Base-by-base conservation (phyloP, 2,329 filamentous ascomycete species). In the Chaetomium strumarium region DNA sequence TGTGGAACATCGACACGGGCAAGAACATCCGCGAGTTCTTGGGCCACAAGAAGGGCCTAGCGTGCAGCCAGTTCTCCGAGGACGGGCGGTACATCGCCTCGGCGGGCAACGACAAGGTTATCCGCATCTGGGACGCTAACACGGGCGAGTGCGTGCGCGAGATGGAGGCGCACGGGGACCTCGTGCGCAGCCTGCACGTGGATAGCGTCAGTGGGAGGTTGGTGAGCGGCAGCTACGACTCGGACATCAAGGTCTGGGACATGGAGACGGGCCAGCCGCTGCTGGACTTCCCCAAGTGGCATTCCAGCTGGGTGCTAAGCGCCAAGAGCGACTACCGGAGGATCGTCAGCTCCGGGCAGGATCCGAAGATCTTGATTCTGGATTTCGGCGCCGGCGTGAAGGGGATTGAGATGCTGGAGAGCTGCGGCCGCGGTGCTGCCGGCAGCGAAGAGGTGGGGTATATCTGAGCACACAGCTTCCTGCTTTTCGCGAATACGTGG, bases 321-420 rank as follows among this genome's bases (percentile, higher is more conserved):
- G 93, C 93, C 47, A 96, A 96, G 77, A 91, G 88, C 58, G 92
- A 99, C 67, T 97, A 97, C 69, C 80, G 92, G 54, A 83, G 93
- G 56, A 93, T 99, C 58, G 88, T 99, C 57, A 93, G 90, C 62
- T 95, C 92, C 0, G 93, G 91, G 46, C 93, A 99, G 70, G 91
- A 96, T 64, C 88, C 91, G 33, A 86, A 95, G 66, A 90, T 95
- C 47, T 73, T 97, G 53, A 86, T 99, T 55, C 85, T 97, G 77
- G 93, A 99, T 72, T 99, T 97, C 72, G 93, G 83, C 30, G 75
- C 76, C 16, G 76, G 74, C 40, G 72, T 86, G 5, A 66, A 74
- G 29, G 77, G 81, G 29, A 78, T 86, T 39, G 76, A 80, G 55
- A 73, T 75, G 65, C 70, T 86, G 38, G 79, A 84, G 67, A 80